Percentiles rank a stretch among this genome's conserved stretches.
phyloP scores from a whole-genome alignment of 1,284 basidiomycete species.

The Thelephora terrestris region DNA sequence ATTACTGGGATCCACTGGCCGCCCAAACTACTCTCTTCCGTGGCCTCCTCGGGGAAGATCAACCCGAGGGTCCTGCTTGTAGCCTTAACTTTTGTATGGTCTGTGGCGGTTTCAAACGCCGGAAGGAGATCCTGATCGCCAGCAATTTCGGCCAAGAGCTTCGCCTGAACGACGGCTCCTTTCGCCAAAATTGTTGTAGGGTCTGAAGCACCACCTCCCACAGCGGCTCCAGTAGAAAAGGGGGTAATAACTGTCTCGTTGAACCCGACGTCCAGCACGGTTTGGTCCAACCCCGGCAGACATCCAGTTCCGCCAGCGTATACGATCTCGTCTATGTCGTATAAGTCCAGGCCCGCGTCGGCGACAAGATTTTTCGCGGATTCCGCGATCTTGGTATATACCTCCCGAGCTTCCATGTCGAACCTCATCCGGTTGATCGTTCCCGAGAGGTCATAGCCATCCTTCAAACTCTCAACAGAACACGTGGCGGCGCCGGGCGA shows the following conservation, averaged over 20 bases:
- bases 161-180: constrained; percentile 84
- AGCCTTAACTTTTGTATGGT: constrained; percentile 37
- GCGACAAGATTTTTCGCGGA: constrained; percentile 57
- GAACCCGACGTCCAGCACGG: constrained; percentile 57
- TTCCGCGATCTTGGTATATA: constrained; percentile 64
- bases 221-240: constrained; percentile 53
- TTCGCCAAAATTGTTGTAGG: constrained; percentile 85
- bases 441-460: constrained; percentile 87
- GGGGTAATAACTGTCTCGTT: constrained; percentile 56
- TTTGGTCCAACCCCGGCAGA: constrained; percentile 77
- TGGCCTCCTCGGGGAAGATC: constrained; percentile 56
- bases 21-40: constrained; percentile 36
- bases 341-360: constrained; percentile 59
- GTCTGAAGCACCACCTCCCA: constrained; percentile 66
- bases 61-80: constrained; percentile 71
- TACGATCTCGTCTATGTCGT: constrained; percentile 83
- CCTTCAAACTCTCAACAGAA: constrained; percentile 89
- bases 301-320: constrained; percentile 86
- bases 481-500: constrained; percentile 84
- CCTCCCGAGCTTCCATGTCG: constrained; percentile 71
- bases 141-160: constrained; percentile 45
- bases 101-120: constrained; percentile 40
- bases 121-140: constrained; percentile 40
- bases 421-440: constrained; percentile 93
- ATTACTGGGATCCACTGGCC: constrained; percentile 61